phyloP scores from a whole-genome alignment of 2,329 filamentous ascomycete species.

The Colletotrichum sp. region DNA sequence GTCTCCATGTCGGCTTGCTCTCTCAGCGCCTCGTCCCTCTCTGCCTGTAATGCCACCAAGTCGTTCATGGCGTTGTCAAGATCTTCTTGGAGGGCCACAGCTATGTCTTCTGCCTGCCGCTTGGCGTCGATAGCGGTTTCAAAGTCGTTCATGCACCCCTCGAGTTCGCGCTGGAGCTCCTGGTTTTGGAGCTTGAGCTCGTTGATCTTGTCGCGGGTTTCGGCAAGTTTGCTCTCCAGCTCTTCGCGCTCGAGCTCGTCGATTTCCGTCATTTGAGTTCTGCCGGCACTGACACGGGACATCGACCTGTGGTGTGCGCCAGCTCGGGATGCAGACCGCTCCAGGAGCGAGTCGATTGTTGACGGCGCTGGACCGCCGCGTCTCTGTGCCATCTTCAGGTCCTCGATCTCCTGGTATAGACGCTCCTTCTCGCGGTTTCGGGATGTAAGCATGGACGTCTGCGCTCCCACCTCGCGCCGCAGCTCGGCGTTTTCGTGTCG shows the following conservation, averaged over 20 bases:
- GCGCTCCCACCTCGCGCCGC: conserved; percentile 89
- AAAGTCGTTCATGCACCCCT: conserved; percentile 80
- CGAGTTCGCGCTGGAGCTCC: conserved; percentile 82
- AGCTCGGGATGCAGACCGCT: conserved; percentile 89
- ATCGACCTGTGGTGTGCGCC: conserved; percentile 71
- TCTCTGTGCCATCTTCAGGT: conserved; percentile 87
- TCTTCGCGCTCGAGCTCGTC: conserved; percentile 85
- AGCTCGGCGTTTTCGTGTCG: conserved; percentile 93
- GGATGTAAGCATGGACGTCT: conserved; percentile 97
- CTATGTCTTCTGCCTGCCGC: conserved; percentile 62
- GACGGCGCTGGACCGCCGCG: conserved; percentile 68
- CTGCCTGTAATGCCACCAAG: conserved; percentile 76
- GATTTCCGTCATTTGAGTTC: conserved; percentile 59
- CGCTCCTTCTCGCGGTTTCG: conserved; percentile 94
- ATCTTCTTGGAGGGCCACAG: conserved; percentile 76
- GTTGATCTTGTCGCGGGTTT: conserved; percentile 85
- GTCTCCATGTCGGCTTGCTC: conserved; percentile 64
- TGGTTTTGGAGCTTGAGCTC: conserved; percentile 89
- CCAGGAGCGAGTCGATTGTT: conserved; percentile 87
- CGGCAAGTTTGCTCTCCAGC: conserved; percentile 81
- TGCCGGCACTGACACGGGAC: conserved; percentile 76
- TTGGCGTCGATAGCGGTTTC: conserved; percentile 72
- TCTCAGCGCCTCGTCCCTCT: conserved; percentile 84
- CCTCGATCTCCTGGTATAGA: conserved; percentile 95
- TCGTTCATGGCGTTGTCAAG: conserved; percentile 82